These are phyloP conservation scores for Chlorella sorokiniana DNA, from an alignment of 139 green algal genomes.

Conservation along the genomic window DNA sequence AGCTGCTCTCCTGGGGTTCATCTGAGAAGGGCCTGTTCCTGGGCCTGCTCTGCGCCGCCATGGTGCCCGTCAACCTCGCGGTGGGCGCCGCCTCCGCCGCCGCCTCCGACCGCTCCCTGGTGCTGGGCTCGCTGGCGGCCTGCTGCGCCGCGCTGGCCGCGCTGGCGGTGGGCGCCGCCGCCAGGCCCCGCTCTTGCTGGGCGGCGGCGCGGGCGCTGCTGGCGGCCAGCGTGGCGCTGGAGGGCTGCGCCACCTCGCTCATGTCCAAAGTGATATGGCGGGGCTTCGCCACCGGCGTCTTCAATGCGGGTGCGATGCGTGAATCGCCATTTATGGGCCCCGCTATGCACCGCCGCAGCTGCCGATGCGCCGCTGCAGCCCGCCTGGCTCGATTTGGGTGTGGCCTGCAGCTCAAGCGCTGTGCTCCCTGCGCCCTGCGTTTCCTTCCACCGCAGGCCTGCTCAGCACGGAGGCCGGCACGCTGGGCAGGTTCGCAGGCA, in stretches of 20 bases:
- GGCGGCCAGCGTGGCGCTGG: conserved; percentile 48
- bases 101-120: conserved; percentile 40
- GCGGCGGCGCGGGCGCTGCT: conserved; percentile 26
- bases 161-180: conserved; percentile 1
- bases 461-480: conserved; percentile 55
- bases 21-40: conserved; percentile 46
- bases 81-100: conserved; percentile 29
- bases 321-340: no score
- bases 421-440: neutral
- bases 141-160: neutral
- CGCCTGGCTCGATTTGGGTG: no score
- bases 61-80: conserved; percentile 47
- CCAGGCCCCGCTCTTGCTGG: conserved; percentile 15
- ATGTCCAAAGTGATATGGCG: conserved; percentile 33
- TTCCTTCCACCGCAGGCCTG: conserved; percentile 33
- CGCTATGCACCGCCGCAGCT: no score
- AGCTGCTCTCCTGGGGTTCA: conserved; percentile 44
- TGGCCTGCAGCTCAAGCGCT: no score
- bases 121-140: conserved; percentile 1
- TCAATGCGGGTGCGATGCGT: neutral
- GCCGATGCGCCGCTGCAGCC: no score
- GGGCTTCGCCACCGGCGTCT: neutral
- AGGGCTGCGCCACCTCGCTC: conserved; percentile 45
- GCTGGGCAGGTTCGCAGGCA: conserved; percentile 51
- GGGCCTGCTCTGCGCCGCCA: conserved; percentile 32